Conservation (phyloP, 352 stramenopile genomes). For the Phytophthora sp. region DNA sequence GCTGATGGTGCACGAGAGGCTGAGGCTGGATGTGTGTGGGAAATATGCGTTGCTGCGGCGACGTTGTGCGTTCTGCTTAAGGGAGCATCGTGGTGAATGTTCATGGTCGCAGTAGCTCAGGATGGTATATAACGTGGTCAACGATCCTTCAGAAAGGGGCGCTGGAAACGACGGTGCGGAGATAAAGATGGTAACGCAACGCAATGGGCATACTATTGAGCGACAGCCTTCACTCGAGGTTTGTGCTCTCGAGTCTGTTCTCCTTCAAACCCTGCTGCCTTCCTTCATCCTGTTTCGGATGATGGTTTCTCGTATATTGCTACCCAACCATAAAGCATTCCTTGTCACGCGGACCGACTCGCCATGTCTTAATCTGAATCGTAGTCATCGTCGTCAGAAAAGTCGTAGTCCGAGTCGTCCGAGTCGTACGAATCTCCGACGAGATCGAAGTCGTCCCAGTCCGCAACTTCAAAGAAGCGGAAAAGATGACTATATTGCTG, state of each 20-base stretch:
- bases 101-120: constrained; percentile 8
- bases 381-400: constrained; percentile 36
- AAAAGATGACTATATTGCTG: constrained; percentile 72
- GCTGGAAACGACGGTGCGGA: too few species aligned
- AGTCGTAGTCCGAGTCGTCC: constrained; percentile 35
- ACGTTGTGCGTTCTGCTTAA: constrained; percentile 1
- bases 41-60: not conserved
- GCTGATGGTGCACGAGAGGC: constrained; percentile 3
- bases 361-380: constrained; percentile 1
- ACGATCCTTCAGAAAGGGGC: too few species aligned
- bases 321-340: constrained; percentile 24
- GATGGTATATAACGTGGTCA: too few species aligned
- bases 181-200: too few species aligned
- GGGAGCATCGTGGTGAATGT: constrained; percentile 1
- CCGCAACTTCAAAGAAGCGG: constrained; percentile 65
- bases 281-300: constrained; percentile 1
- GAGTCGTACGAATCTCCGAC: constrained; percentile 29
- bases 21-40: constrained; percentile 1
- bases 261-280: not conserved
- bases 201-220: too few species aligned
- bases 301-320: constrained; percentile 5
- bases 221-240: too few species aligned
- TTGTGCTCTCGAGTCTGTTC: too few species aligned
- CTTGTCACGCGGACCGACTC: not conserved
- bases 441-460: constrained; percentile 55